These are phyloP conservation scores for Suhomyces sp. DNA, from an alignment of 805 yeast genomes.

Conservation along the genomic window DNA sequence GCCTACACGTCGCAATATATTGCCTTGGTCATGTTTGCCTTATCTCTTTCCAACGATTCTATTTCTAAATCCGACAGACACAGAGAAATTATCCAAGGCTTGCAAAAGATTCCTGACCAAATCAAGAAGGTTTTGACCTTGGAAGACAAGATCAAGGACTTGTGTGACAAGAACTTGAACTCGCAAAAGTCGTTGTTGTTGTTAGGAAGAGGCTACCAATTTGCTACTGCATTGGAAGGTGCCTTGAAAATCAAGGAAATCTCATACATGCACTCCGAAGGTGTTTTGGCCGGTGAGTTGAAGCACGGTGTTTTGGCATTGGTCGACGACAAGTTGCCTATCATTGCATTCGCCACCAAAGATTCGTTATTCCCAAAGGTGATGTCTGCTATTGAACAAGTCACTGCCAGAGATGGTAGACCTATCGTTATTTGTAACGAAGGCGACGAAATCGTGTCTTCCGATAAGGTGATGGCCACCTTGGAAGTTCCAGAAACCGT, in stretches of 20 bases:
- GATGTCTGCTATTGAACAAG: constrained; percentile 93
- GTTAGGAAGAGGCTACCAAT: constrained; percentile 96
- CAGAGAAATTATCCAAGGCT: constrained; percentile 79
- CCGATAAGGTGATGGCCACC: constrained; percentile 58
- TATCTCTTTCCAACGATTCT: constrained; percentile 90
- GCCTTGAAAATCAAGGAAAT: constrained; percentile 97
- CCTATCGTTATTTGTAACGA: constrained; percentile 90
- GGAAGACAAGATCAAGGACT: constrained; percentile 67
- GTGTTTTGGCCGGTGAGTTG: constrained; percentile 97
- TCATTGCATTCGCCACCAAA: constrained; percentile 92
- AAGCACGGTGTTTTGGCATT: constrained; percentile 97
- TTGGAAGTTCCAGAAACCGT: constrained; percentile 93
- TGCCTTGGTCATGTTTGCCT: constrained; percentile 94
- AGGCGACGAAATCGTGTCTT: constrained; percentile 63
- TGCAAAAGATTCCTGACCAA: constrained; percentile 79
- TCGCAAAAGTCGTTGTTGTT: constrained; percentile 83
- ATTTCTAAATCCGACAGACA: constrained; percentile 76
- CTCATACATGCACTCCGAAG: constrained; percentile 98
- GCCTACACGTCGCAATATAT: constrained; percentile 98
- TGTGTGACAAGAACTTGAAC: constrained; percentile 71
- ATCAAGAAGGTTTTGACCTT: constrained; percentile 72
- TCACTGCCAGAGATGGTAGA: constrained; percentile 94
- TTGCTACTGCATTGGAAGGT: constrained; percentile 96
- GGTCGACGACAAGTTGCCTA: constrained; percentile 91
- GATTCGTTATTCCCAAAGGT: constrained; percentile 96